Evolutionary conservation across 768 basidiomycete genomes (phyloP), one percentile per base, ranked within the genome.

Genomic region (Gyrodon lividus): DNA sequence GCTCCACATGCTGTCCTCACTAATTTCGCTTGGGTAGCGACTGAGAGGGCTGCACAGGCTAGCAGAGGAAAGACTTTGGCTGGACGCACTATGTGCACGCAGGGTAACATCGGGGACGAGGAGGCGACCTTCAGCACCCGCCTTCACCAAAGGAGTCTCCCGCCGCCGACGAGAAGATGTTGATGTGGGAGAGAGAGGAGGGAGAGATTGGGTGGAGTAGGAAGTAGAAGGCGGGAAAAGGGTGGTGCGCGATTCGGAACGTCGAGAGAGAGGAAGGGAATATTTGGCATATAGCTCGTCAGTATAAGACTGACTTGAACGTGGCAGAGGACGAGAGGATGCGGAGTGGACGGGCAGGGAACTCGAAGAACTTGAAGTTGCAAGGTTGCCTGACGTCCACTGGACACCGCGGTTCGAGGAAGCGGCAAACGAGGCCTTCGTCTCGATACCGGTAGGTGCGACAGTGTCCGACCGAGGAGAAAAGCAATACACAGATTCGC

Each of bases 71-170:
- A 60, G 46, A 45, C 63, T 61, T 41, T 69, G 50, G 75, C 60
- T 52, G 67, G 77, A 43, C 65, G 48, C 55, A 67, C 72, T 57
- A 65, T 69, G 62, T 31, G 55, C 59, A 13, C 57, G 60, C 45
- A 63, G 48, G 54, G 71, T 66, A 30, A 78, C 70, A 34, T 77
- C 70, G 3, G 79, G 79, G 10, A 80, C 77, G 3, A 87, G 73
- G 10, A 89, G 74, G 52, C 81, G 83, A 48, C 86, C 87, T 63
- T 87, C 77, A 0, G 81, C 84, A 37, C 78, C 79, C 6, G 74
- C 75, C 54, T 77, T 74, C n/a, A 89, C 62, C 4, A 89, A 67
- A 5, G 77, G 73, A 4, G 77, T 79, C 61, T 82, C 83, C 33
- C 76, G 75, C 39, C 74, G 69, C 12, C 71, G 74, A 39, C 67